Evolutionary conservation across 202 grass and related monocot species (phyloP).

Genomic region (Eragrostis tef): DNA sequence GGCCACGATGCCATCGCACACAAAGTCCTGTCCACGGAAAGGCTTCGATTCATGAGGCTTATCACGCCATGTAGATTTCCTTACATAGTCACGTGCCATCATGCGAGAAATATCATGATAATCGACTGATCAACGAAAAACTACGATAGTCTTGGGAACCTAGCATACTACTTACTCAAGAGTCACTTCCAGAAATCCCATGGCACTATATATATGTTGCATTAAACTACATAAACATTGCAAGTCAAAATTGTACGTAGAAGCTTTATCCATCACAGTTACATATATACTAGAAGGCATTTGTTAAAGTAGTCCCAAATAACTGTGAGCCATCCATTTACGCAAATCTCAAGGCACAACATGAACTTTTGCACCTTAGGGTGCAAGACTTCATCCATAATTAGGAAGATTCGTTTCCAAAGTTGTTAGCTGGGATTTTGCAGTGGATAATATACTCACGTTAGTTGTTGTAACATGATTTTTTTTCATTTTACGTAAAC

Average conservation of each 20-base stretch:
- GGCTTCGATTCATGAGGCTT: not conserved
- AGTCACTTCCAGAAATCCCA: not conserved
- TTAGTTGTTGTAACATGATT: too few relatives aligned
- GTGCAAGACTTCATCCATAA: too few relatives aligned
- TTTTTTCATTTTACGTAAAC: too few relatives aligned
- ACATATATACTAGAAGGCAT: too few relatives aligned
- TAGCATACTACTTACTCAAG: not conserved
- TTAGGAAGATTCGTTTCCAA: too few relatives aligned
- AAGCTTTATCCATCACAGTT: too few relatives aligned
- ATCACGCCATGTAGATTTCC: not conserved
- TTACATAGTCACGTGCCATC: not conserved
- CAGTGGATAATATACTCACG: too few relatives aligned
- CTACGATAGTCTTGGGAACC: not conserved
- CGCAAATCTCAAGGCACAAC: too few relatives aligned
- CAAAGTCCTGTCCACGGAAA: not conserved
- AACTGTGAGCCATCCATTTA: too few relatives aligned
- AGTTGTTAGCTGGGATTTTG: too few relatives aligned
- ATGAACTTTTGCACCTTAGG: too few relatives aligned
- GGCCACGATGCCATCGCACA: not conserved
- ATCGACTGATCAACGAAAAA: not conserved
- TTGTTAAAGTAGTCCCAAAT: too few relatives aligned
- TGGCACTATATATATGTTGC: not conserved
- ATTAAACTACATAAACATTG: not conserved
- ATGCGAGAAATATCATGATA: not conserved
- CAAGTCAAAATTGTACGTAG: constrained; percentile 1